Base-by-base conservation (phyloP, 2,329 filamentous ascomycete species). In the Colletotrichum chrysophilum region DNA sequence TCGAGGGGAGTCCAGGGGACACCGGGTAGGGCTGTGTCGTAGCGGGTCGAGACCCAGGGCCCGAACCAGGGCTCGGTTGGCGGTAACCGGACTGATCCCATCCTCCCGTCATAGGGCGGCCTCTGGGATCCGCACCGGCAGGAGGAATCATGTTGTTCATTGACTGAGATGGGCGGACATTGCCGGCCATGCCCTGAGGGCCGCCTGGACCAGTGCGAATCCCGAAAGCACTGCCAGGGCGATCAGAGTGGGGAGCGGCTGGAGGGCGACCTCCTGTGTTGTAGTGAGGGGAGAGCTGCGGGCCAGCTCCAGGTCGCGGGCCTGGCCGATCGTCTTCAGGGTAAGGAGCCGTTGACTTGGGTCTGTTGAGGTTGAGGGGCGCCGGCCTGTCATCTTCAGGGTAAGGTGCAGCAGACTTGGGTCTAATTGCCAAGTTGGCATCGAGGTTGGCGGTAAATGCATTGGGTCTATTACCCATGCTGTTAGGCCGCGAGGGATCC, bases 371-470 rank as follows among this genome's bases (percentile, higher is more conserved):
- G 71, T 82, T 86, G 60, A 88, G 82, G n/a, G 87, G 88, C 62
- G 89, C 86, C 24, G 91, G 89, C 69, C 88, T 87, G 78, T 94
- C 92, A 78, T 94, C 93, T 66, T 93, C 89, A 1, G 94, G 94
- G 79, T 96, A 96, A 2, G 94, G 94, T 2, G 92, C 92, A 26
- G 90, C 87, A 12, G 92, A 90, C 71, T 87, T 89, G 18, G 91
- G 84, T 38, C 91, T 87, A 32, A 82, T 74, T 8, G 81, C 80
- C 61, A 83, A 78, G 43, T 79, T 80, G 34, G 83, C 79, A 66
- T 89, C 86, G 8, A 90, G 79, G 58, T 89, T 89, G 62, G 91
- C 83, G 7, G 85, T 86, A 78, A 91, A 92, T 7, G 89, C 89
- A 9, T 90, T 86, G 14, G 85, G 83, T 68, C 89, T 83, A 60